A percentile compares a stretch with the other conserved stretches of the same genome.
Conservation (phyloP, 805 yeast genomes). For the Lipomyces sp. region DNA sequence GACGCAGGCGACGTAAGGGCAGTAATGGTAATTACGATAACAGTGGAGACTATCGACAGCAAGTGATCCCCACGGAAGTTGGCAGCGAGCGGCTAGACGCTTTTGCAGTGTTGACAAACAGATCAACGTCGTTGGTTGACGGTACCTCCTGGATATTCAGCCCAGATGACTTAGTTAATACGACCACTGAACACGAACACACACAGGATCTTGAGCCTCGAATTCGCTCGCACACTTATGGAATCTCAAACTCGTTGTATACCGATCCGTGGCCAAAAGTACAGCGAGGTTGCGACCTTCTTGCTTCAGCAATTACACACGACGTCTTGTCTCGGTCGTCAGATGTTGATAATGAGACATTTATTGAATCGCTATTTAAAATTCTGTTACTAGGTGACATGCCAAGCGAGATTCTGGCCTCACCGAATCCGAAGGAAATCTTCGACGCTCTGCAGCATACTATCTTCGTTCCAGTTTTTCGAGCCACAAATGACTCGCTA, state of each 20-base stretch:
- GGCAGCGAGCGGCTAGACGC: constrained; percentile 22
- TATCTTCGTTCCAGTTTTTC: constrained; percentile 74
- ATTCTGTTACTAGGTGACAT: constrained; percentile 57
- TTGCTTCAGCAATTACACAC: constrained; percentile 42
- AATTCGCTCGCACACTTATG: constrained; percentile 50
- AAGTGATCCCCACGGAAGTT: constrained; percentile 36
- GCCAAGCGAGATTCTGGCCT: constrained; percentile 43
- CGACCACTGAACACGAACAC: constrained; percentile 12
- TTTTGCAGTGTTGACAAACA: constrained; percentile 44
- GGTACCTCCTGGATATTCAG: constrained; percentile 31
- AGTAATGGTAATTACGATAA: background rate
- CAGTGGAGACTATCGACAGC: constrained; percentile 17
- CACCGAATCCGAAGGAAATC: constrained; percentile 41
- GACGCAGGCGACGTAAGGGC: constrained; percentile 22
- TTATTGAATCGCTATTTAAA: constrained; percentile 59
- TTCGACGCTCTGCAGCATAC: constrained; percentile 58
- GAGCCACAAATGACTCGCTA: constrained; percentile 39
- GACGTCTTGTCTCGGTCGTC: constrained; percentile 24
- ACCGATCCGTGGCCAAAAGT: constrained; percentile 80
- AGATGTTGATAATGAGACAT: constrained; percentile 33
- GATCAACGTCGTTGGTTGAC: constrained; percentile 21
- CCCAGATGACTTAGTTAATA: constrained; percentile 10
- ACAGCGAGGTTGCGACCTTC: constrained; percentile 54
- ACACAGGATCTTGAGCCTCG: constrained; percentile 8
- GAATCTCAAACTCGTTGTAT: constrained; percentile 70